Evolutionary conservation across 352 stramenopile genomes (phyloP), one percentile per base, ranked within the genome.

Genomic region (Phytophthora syringae): DNA sequence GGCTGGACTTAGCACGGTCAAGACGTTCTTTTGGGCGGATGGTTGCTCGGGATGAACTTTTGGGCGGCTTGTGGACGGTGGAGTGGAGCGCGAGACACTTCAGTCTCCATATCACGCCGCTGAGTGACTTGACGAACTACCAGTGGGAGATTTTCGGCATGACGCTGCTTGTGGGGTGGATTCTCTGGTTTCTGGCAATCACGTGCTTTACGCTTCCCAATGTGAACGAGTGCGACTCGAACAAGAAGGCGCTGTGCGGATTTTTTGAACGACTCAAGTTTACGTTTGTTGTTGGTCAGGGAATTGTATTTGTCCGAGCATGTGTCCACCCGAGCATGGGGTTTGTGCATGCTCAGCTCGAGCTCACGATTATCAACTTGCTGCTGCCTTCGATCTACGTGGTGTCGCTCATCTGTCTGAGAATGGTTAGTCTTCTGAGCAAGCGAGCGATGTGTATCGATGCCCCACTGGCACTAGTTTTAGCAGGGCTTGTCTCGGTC

Each of bases 311-410:
- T 48, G 64, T 86, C 25, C 79, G 87, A 27, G 87, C 87, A 3
- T 93, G 84, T 37, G 40, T 95, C 24, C 87, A 94, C 64, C 87
- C 87, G 11, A 73, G 78, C 40, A 95, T 95, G 87, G 87, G 87
- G 1, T 95, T 95, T 43, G 87, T 95, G 22, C 87, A 95, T 48
- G 87, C 87, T 16, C 87, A 95, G 56, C 77, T 95, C 13, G 87
- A 95, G 68, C 82, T 95, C 28, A 95, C 87, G 7, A 95, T 95
- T 55, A 94, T 95, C 74, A 95, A 95, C 62, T 60, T 95, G 49
- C 68, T 95, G 30, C 70, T 95, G 18, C 87, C 87, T 27, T 91
- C 87, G 13, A 93, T 95, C 63, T 95, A 95, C 62, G 87, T 95
- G 10, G 75, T 95, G 13, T 93, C 85, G 44, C 78, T 95, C 18